Conservation (phyloP, 176 grass and related monocot genomes). For the Hsuehochloa calcarea region DNA sequence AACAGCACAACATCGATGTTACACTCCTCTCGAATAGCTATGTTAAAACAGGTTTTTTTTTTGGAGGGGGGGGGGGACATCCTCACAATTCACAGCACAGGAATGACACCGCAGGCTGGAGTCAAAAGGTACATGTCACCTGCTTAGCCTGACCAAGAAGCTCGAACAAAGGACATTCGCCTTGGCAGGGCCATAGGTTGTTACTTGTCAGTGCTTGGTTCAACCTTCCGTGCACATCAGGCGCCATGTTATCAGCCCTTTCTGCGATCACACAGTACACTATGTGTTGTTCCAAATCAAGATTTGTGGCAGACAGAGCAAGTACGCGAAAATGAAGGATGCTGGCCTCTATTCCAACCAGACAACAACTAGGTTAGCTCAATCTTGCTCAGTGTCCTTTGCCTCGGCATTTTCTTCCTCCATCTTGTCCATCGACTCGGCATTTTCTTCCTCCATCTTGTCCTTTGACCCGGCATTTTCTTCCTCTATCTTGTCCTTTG, state of each 20-base stretch:
- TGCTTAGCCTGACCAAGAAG: not conserved
- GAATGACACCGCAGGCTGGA: not conserved
- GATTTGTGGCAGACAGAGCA: not conserved
- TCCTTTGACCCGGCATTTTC: not conserved
- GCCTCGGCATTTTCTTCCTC: not conserved
- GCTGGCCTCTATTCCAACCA: not conserved
- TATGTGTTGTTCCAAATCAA: constrained; percentile 32
- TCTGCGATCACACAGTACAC: not conserved
- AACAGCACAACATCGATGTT: not conserved
- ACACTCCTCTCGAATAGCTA: not conserved
- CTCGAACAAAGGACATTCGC: not conserved
- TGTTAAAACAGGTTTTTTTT: not conserved
- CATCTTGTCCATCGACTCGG: not conserved
- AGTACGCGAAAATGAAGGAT: not conserved
- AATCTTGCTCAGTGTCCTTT: constrained; percentile 37
- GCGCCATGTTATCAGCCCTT: not conserved
- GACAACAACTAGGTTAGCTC: constrained; percentile 17
- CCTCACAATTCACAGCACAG: not conserved
- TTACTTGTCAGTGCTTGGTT: not conserved
- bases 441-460: constrained; percentile 25
- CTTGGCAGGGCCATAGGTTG: not conserved
- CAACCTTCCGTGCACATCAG: not conserved
- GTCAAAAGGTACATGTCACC: not conserved
- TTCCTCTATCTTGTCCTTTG: constrained; percentile 20
- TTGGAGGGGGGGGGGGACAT: no score